Evolutionary conservation across 1,284 basidiomycete genomes (phyloP).

Genomic region (Cryptococcus floricola): DNA sequence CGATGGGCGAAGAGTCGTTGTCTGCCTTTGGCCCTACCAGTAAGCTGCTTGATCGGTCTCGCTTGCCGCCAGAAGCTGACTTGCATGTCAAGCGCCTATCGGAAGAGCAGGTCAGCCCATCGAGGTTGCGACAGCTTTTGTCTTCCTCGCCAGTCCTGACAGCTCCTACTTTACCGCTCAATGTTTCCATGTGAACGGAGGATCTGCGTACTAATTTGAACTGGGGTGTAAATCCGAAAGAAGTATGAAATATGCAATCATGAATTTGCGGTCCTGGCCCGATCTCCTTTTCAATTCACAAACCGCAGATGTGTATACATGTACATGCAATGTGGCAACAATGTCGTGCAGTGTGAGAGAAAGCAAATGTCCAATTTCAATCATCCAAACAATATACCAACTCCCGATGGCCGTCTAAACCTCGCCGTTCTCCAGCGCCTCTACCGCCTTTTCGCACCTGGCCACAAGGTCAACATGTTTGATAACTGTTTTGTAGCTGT

Average conservation of each 20-base stretch:
- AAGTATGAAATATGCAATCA: background rate
- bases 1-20: conserved; percentile 54
- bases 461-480: conserved; percentile 64
- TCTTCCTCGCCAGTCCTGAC: conserved; percentile 57
- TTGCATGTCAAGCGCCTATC: conserved; percentile 46
- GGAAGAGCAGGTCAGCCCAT: conserved; percentile 58
- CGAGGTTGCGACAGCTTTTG: conserved; percentile 57
- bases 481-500: conserved; percentile 36
- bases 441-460: conserved; percentile 52
- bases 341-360: background rate
- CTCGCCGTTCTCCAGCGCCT: conserved; percentile 5
- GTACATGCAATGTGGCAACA: background rate
- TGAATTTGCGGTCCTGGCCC: background rate
- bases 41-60: conserved; percentile 9
- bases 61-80: background rate
- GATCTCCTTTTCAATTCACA: background rate
- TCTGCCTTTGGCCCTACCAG: conserved; percentile 51
- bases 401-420: conserved; percentile 1
- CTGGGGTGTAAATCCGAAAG: background rate
- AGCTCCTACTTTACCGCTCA: conserved; percentile 55
- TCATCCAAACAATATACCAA: background rate
- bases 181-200: conserved; percentile 37
- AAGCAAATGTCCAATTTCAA: background rate
- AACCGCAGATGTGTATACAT: background rate
- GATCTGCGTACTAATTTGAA: conserved; percentile 21